Evolutionary conservation across 306 rosid genomes (phyloP), one percentile per base, ranked within the genome.

Genomic region (Argentina anserina): DNA sequence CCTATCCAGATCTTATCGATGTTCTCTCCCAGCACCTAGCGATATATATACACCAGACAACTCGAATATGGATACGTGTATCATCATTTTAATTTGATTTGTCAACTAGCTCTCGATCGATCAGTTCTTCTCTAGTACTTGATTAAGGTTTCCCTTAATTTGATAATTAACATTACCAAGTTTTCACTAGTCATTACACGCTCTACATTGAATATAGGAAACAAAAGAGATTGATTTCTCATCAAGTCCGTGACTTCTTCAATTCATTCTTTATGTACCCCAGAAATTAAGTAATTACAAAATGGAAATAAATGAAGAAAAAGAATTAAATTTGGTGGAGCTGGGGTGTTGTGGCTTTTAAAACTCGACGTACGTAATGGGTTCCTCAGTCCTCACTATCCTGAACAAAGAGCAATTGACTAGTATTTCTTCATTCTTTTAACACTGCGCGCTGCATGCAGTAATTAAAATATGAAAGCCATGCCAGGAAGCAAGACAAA

Each of bases 341-440:
- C n/a, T 59, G 65, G 40, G 21, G 21, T 59, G 11, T 59, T 60
- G 40, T 31, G 65, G n/a, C 12, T 15, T 23, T 29, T 33, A 36
- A 60, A 60, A 31, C 65, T 60, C 65, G 36, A 60, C n/a, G n/a
- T n/a, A n/a, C 28, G 20, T 14, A 59, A 59, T 28, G 64, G 64
- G 39, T 6, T 28, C n/a, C n/a, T n/a, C n/a, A n/a, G n/a, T 59
- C 47, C 18, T 11, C 47, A 43, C 47, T 43, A 11, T 3, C 20
- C 39, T 28, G 64, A 59, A 59, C 65, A 29, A 31, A 8, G 42
- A 60, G 64, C 6, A 29, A 9, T n/a, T n/a, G n/a, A n/a, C n/a
- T n/a, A n/a, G n/a, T 17, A 2, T 4, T 33, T 33, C 36, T 33
- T 33, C 36, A 33, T 33, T 33, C 36, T 33, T 33, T 33, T 45